Conservation (phyloP, 2,329 filamentous ascomycete genomes). For the Chalaropsis thielavioides region DNA sequence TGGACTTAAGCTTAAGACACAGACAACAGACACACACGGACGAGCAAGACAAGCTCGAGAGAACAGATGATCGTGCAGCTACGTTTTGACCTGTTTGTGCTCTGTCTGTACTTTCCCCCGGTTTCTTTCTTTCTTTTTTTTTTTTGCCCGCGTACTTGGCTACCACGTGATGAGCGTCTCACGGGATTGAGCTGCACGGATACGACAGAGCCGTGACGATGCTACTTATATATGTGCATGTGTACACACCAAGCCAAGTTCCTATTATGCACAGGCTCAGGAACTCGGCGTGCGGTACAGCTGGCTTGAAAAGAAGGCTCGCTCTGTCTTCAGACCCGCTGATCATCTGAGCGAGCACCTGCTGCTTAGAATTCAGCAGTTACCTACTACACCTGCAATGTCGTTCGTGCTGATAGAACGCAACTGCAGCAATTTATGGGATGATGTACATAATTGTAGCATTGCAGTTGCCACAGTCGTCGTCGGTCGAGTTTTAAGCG, state of each 20-base stretch:
- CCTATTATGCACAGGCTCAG: not conserved
- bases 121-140: not conserved
- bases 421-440: not conserved
- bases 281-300: too few species aligned
- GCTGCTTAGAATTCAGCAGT: too few species aligned
- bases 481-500: not conserved
- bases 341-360: too few species aligned
- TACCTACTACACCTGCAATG: not conserved
- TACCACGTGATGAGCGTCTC: not conserved
- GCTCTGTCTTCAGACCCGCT: too few species aligned
- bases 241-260: too few species aligned
- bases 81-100: not conserved
- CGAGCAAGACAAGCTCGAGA: not conserved
- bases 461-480: not conserved
- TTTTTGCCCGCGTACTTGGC: not conserved
- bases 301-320: too few species aligned
- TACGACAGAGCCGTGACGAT: not conserved
- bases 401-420: not conserved
- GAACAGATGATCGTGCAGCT: constrained; percentile 1
- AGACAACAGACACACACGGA: not conserved
- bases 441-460: not conserved
- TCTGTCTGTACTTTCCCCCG: not conserved
- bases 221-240: not conserved
- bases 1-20: constrained; percentile 5
- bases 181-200: not conserved